Percentiles rank a stretch among this genome's conserved stretches.
Evolutionary conservation across 106 monocot species (phyloP).

Genomic region (Dioscorea dumetorum): DNA sequence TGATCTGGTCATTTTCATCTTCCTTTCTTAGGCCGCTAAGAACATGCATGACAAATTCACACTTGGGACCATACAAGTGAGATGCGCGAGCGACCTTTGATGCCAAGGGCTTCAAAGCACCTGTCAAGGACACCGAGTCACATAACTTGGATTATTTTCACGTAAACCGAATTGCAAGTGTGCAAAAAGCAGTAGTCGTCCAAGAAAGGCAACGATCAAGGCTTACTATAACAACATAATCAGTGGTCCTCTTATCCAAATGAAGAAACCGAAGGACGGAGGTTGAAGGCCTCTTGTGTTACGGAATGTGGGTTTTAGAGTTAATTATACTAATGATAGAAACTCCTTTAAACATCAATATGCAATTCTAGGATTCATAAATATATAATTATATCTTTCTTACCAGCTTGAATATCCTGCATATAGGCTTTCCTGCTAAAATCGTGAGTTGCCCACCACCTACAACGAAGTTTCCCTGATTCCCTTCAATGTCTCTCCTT

Average conservation of each 20-base stretch:
- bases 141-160: background rate
- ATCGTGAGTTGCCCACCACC: constrained; percentile 62
- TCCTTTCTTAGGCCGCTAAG: constrained; percentile 12
- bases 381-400: background rate
- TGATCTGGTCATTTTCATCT: constrained; percentile 7
- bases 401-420: constrained; percentile 40
- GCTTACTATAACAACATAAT: background rate
- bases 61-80: constrained; percentile 55
- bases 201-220: background rate
- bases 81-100: constrained; percentile 62
- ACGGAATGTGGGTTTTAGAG: too few species aligned
- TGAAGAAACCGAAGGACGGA: background rate
- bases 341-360: too few species aligned
- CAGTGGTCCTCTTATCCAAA: background rate
- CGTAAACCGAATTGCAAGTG: background rate
- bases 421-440: constrained; percentile 33
- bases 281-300: too few species aligned
- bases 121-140: constrained; percentile 13
- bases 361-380: too few species aligned
- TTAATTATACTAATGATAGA: too few species aligned
- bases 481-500: constrained; percentile 11
- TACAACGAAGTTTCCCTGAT: constrained; percentile 46
- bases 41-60: constrained; percentile 38
- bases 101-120: constrained; percentile 36
- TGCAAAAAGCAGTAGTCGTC: background rate